Percentiles rank a stretch among this genome's conserved stretches.
Evolutionary conservation across 768 basidiomycete genomes (phyloP).

Genomic region (Cystobasidium onofrii): DNA sequence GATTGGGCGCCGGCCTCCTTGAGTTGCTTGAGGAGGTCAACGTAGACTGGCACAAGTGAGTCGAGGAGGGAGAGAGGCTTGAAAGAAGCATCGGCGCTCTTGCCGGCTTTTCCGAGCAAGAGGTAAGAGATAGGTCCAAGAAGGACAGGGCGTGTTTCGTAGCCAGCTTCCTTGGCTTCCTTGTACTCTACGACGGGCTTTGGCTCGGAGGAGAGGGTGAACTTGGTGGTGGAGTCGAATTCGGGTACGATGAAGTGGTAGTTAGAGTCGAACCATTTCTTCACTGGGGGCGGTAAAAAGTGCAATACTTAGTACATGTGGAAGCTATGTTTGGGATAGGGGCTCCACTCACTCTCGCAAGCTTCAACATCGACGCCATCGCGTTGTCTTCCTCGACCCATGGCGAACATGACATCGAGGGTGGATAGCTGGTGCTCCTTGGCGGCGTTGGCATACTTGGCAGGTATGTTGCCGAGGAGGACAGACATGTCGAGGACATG

Average conservation of each 20-base stretch:
- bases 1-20: slow-evolving; percentile 86
- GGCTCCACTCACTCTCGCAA: slow-evolving; percentile 1
- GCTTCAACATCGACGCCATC: slow-evolving; percentile 74
- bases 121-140: slow-evolving; percentile 95
- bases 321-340: not conserved
- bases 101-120: slow-evolving; percentile 78
- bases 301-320: not conserved
- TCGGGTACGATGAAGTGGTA: slow-evolving; percentile 70
- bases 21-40: slow-evolving; percentile 76
- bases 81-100: slow-evolving; percentile 58
- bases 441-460: slow-evolving; percentile 71
- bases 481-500: slow-evolving; percentile 95
- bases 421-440: slow-evolving; percentile 56
- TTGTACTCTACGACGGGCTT: slow-evolving; percentile 85
- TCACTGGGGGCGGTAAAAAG: slow-evolving; percentile 87
- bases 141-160: slow-evolving; percentile 86
- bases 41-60: slow-evolving; percentile 84
- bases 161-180: slow-evolving; percentile 83
- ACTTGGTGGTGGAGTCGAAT: slow-evolving; percentile 46
- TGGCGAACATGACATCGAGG: slow-evolving; percentile 95
- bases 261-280: slow-evolving; percentile 90
- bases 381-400: slow-evolving; percentile 96
- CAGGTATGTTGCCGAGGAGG: slow-evolving; percentile 90
- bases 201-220: slow-evolving; percentile 75
- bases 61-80: slow-evolving; percentile 81